Percentiles rank a stretch among this genome's conserved stretches.
phyloP scores from a whole-genome alignment of 2,329 filamentous ascomycete species.

The Aspergillus japonicus region DNA sequence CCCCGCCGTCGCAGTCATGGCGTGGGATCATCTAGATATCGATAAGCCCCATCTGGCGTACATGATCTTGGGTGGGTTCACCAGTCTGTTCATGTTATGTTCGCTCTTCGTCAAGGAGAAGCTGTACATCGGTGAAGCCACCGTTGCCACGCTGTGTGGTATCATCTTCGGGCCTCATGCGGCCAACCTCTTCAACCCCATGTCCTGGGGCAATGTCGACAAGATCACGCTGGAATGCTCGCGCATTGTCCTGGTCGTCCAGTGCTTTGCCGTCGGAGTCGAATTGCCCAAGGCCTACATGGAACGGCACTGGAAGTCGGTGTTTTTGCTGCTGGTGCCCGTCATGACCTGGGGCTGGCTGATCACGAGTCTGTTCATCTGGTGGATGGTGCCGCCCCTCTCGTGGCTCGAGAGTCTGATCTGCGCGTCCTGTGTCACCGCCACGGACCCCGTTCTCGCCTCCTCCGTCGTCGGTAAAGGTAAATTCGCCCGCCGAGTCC shows the following conservation, averaged over 20 bases:
- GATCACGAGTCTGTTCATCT: conserved; percentile 87
- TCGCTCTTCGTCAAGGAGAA: conserved; percentile 98
- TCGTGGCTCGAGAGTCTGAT: conserved; percentile 88
- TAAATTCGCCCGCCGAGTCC: conserved; percentile 96
- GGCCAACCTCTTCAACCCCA: conserved; percentile 61
- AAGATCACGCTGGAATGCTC: conserved; percentile 69
- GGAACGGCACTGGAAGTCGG: conserved; percentile 96
- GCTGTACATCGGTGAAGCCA: conserved; percentile 97
- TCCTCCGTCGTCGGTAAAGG: conserved; percentile 98
- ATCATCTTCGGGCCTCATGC: conserved; percentile 70
- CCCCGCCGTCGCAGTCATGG: conserved; percentile 38
- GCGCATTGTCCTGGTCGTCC: conserved; percentile 69
- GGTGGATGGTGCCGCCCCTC: conserved; percentile 78
- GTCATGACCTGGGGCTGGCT: conserved; percentile 93
- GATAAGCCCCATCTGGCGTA: conserved; percentile 97
- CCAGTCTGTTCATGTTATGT: conserved; percentile 95
- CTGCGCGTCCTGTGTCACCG: conserved; percentile 89
- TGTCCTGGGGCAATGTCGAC: conserved; percentile 64
- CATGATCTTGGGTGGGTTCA: conserved; percentile 96
- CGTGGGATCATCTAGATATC: conserved; percentile 59
- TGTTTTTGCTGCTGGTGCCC: conserved; percentile 80
- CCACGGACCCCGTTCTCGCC: conserved; percentile 92
- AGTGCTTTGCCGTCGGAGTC: conserved; percentile 72
- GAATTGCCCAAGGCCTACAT: conserved; percentile 77
- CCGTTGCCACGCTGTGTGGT: conserved; percentile 73